A percentile compares a stretch with the other conserved stretches of the same genome.
phyloP scores from a whole-genome alignment of 2,329 filamentous ascomycete species.

The Hortaea sp. region DNA sequence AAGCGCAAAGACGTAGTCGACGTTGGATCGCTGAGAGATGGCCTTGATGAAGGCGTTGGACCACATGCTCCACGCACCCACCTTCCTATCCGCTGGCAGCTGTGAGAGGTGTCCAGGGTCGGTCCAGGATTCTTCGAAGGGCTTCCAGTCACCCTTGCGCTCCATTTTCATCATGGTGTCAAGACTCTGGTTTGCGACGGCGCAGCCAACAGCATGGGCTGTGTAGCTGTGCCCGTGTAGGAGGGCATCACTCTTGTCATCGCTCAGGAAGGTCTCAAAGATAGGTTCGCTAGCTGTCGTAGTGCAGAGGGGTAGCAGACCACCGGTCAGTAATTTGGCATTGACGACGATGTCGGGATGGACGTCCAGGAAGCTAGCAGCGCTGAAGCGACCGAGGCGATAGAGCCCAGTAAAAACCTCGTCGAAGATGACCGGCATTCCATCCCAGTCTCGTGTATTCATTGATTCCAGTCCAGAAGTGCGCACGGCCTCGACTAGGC shows the following conservation, averaged over 20 bases:
- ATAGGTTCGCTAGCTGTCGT: constrained; percentile 66
- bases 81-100: neutral
- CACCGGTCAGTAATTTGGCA: constrained; percentile 75
- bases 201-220: constrained; percentile 70
- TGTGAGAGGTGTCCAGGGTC: neutral
- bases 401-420: constrained; percentile 84
- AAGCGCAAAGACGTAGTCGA: constrained; percentile 61
- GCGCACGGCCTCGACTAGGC: constrained; percentile 58
- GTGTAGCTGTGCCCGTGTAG: constrained; percentile 84
- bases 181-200: constrained; percentile 62
- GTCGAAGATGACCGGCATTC: constrained; percentile 71
- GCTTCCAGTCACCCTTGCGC: constrained; percentile 45
- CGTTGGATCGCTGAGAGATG: constrained; percentile 46
- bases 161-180: constrained; percentile 51
- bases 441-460: constrained; percentile 47
- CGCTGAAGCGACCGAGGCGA: constrained; percentile 62
- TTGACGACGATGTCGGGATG: constrained; percentile 69
- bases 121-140: constrained; percentile 42
- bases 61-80: constrained; percentile 61
- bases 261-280: constrained; percentile 59
- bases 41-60: constrained; percentile 47
- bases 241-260: constrained; percentile 67
- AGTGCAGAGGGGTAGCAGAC: constrained; percentile 64
- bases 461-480: neutral
- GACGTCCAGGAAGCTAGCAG: constrained; percentile 58